Base-by-base conservation (phyloP, 441 rosid genomes). In the Melastoma candidum region DNA sequence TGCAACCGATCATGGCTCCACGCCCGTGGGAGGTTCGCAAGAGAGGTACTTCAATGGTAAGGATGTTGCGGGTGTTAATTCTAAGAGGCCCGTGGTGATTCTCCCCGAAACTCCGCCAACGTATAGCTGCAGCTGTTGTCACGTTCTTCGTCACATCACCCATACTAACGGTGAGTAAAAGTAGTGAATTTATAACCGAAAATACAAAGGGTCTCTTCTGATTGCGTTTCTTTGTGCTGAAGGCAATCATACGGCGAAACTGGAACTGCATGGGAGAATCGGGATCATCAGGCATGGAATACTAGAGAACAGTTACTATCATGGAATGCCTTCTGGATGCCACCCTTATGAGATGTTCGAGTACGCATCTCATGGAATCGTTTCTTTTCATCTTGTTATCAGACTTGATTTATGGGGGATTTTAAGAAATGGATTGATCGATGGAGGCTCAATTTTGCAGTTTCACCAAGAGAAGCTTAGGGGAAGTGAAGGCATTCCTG, bases 251-350 rank as follows among this genome's bases (percentile, higher is more conserved):
- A 48, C 49, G 0, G 61, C 62, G 25, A 82, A 59, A 56, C 83
- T 90, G 0, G 81, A 80, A 60, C 69, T 90, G 26, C 88, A 77
- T 67, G 92, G 86, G 43, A 68, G 76, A 54, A 51, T 76, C 11
- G 96, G 87, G 0, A 53, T 68, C 27, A 58, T 92, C 50, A 74
- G 67, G 43, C 96, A 92, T 68, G 94, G 82, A 12, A 26, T 80
- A 58, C 67, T 77, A 11, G 76, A 73, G 60, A 54, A 12, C 43
- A 66, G 36, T 26, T 55, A 48, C 0, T 29, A 32, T 25, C 49
- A 0, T 3, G 44, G 12, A 7, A 29, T 0, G 3, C 45, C 2
- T 26, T 26, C 54, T 29, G 46, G 26, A 0, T 44, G 46, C 2
- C 24, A 47, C 32, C 60, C 6, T 8, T 44, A 63, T 47, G 72